Base-by-base conservation (phyloP, 2,329 filamentous ascomycete species). In the Orbilia javanica region DNA sequence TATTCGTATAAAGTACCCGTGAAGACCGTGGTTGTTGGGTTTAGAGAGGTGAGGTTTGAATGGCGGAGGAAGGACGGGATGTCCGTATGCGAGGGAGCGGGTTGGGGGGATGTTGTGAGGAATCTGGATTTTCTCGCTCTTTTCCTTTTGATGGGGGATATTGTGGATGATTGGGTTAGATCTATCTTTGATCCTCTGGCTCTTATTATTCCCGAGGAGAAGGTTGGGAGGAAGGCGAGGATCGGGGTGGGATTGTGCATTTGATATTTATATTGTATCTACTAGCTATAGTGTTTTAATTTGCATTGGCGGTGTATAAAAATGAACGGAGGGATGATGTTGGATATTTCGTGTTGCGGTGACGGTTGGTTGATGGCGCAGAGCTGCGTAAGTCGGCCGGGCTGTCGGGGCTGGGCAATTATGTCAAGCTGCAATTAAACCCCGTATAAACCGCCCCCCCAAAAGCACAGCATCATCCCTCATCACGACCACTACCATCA, bases 1-100 rank as follows among this genome's bases (percentile, higher is more conserved):
- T 95, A 95, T 83, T 96, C 93, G 85, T 92, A 95, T 83, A 88
- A 88, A 0, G 92, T 95, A 80, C 93, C 93, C 48, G 90, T 85
- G 82, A 90, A 94, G 52, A 89, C 87, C 0, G 89, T 89, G 15
- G 88, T 89, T 3, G 83, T 84, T 0, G 85, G 83, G 79, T 88
- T 86, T 22, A 93, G 86, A 0, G 87, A 86, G 0, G 85, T 87
- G 62, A 88, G 87, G 20, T 86, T 83, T 4, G 90, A 90, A 83
- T 94, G 90, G 27, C 87, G 85, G 29, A 92, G 83, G 83, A 93
- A 95, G 0, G 90, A 88, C 0, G 85, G 80, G 3, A 93, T 86
- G 81, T 91, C 88, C 80, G 89, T 85, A 83, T 94, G 92, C 53
- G 52, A 8, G 3, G 27, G 4, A 53, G 52, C 1, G 4, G 25